Conservation (phyloP, 129 eudicot genomes). For the Helianthus tuberosus region DNA sequence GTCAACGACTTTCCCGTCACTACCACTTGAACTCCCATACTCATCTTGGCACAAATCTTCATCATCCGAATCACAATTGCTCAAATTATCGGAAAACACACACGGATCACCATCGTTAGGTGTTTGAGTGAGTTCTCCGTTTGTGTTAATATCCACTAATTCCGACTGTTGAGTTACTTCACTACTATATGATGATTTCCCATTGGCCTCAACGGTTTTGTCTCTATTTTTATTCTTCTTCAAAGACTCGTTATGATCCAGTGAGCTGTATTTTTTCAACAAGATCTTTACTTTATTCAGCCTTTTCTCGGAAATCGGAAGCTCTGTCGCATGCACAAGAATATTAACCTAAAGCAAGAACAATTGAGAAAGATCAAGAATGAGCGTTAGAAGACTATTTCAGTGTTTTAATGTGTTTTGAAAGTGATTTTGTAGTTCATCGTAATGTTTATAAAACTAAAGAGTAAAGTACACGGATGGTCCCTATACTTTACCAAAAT, state of each 20-base stretch:
- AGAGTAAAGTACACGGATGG: too few relatives aligned
- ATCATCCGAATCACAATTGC: constrained; percentile 56
- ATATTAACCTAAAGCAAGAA: constrained; percentile 71
- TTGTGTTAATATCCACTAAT: constrained; percentile 35
- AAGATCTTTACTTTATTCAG: constrained; percentile 50
- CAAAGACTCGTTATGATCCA: constrained; percentile 38
- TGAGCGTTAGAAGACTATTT: neutral
- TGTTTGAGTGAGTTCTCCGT: constrained; percentile 38
- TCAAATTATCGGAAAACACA: constrained; percentile 42
- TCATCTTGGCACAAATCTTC: constrained; percentile 46
- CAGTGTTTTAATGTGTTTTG: neutral
- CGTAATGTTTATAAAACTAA: neutral
- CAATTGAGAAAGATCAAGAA: neutral
- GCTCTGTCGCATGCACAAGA: constrained; percentile 76
- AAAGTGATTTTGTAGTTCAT: neutral
- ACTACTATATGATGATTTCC: constrained; percentile 57
- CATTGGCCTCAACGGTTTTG: constrained; percentile 25
- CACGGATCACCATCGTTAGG: constrained; percentile 44
- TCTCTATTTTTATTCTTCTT: constrained; percentile 29
- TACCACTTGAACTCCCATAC: constrained; percentile 40
- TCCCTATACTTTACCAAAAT: too few relatives aligned
- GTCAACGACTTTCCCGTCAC: constrained; percentile 33
- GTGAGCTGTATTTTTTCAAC: constrained; percentile 49
- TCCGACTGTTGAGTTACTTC: constrained; percentile 64
- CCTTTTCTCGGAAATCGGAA: constrained; percentile 58